phyloP scores from a whole-genome alignment of 1,139 yeast species.

The Zygoascus sp. region DNA sequence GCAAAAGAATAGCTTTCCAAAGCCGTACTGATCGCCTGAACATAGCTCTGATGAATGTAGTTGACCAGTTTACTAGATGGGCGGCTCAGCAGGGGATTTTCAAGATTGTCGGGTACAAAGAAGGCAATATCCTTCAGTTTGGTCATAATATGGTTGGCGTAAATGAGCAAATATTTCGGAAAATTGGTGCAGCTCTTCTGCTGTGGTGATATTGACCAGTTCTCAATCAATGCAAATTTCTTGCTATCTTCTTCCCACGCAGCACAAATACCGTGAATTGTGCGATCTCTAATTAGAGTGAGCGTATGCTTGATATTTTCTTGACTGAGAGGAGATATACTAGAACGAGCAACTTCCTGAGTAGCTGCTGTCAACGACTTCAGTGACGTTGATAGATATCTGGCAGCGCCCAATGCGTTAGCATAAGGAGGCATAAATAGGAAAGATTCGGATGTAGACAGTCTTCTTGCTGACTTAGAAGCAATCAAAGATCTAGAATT shows the following conservation, averaged over 20 bases:
- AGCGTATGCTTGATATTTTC: conserved; percentile 38
- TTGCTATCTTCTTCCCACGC: conserved; percentile 49
- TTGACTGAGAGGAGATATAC: conserved; percentile 38
- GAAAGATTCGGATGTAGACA: conserved; percentile 33
- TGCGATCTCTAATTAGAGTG: conserved; percentile 39
- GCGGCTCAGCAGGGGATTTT: conserved; percentile 41
- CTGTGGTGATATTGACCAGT: conserved; percentile 31
- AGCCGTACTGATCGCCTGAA: conserved; percentile 30
- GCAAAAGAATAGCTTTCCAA: conserved; percentile 5
- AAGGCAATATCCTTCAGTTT: conserved; percentile 31
- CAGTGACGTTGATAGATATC: conserved; percentile 44
- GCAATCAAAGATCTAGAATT: neutral
- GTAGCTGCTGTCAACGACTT: conserved; percentile 40
- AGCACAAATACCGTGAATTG: conserved; percentile 45
- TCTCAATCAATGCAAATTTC: conserved; percentile 43
- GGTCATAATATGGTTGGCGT: conserved; percentile 31
- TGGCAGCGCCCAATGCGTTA: conserved; percentile 53
- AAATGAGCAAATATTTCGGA: conserved; percentile 29
- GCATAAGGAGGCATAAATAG: conserved; percentile 60
- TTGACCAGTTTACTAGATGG: conserved; percentile 44
- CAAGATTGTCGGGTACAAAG: conserved; percentile 22
- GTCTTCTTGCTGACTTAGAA: neutral
- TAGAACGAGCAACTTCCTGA: conserved; percentile 42
- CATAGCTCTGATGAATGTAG: conserved; percentile 40
- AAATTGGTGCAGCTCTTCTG: conserved; percentile 25